These are phyloP conservation scores for Volvox carteri DNA, from an alignment of 163 green algal genomes.

Conservation along the genomic window DNA sequence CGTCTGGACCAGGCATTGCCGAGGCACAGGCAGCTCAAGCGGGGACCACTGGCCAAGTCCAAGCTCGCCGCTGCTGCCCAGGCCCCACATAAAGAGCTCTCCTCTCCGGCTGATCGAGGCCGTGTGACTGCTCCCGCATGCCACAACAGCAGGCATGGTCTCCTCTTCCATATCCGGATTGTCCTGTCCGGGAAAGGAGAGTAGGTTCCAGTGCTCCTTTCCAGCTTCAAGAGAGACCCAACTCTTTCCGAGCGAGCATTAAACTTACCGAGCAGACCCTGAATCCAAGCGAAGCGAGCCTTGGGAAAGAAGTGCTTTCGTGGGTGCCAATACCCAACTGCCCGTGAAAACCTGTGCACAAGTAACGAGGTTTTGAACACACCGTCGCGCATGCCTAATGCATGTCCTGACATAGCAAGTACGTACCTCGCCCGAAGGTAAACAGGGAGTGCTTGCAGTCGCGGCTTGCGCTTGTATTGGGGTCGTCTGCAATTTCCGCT, in stretches of 20 bases:
- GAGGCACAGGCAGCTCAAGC: conserved; percentile 76
- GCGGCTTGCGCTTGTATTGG: conserved; percentile 2
- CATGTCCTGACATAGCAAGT: not conserved
- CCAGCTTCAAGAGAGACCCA: too few species aligned
- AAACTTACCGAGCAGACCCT: conserved; percentile 60
- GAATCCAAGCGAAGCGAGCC: conserved; percentile 69
- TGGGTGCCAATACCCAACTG: conserved; percentile 82
- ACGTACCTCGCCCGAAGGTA: conserved; percentile 75
- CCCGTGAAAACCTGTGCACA: conserved; percentile 85
- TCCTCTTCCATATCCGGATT: conserved; percentile 74
- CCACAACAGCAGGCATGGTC: conserved; percentile 84
- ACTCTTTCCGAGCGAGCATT: too few species aligned
- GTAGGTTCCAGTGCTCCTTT: too few species aligned
- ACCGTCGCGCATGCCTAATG: too few species aligned
- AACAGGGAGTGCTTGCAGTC: conserved; percentile 74
- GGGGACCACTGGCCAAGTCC: conserved; percentile 74
- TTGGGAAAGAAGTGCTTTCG: conserved; percentile 61
- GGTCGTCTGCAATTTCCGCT: conserved; percentile 34
- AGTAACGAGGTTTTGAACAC: not conserved
- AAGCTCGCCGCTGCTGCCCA: conserved; percentile 87
- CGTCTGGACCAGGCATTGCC: conserved; percentile 65
- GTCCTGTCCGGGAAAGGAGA: conserved; percentile 49
- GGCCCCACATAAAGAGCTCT: conserved; percentile 89
- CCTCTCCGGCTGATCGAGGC: conserved; percentile 80
- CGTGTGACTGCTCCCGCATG: conserved; percentile 77